Evolutionary conservation across 805 yeast species (phyloP), one percentile per base, ranked within the genome.

Genomic region (Suhomyces xylopsoci): DNA sequence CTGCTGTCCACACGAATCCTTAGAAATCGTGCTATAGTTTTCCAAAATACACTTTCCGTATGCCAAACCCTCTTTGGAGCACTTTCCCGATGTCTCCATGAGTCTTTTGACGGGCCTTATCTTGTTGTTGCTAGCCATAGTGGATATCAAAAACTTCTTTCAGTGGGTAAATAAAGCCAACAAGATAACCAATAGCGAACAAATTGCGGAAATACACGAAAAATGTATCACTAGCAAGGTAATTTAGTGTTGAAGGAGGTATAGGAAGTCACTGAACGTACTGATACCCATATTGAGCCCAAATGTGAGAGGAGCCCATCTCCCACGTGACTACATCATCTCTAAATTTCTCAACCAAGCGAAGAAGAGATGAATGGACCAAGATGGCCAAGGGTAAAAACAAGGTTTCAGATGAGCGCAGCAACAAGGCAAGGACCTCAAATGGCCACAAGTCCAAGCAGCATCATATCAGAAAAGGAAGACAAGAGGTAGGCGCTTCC

Each of bases 361-460:
- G 28, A 8, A 9, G 28, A 26, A 17, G 42, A 17, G 12, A 20
- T 14, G 5, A 25, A 26, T 26, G 9, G 26, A 42, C 30, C 26
- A 42, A 40, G 14, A 81, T 81, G 85, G 84, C 73, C 7, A 81
- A 81, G 60, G 84, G 85, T 6, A 81, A 80, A 60, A 80, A 81
- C 58, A 81, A 83, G 62, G 73, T 69, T 3, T 63, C 68, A 22
- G 84, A 80, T 8, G 78, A 73, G 7, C 66, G 69, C 36, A 56
- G 70, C 20, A 63, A 60, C 34, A 71, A 67, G 51, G 24, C 58
- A 26, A 59, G 74, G 25, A 81, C 83, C 1, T 74, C 82, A 3
- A 84, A 82, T 62, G 83, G 86, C 0, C 84, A 83, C 59, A 79
- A 78, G 50, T 73, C 82, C 0, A 82, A 82, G 58, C 79, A 76